A percentile compares a stretch with the other conserved stretches of the same genome.
Conservation (phyloP, 129 eudicot species). For the Tagetes erecta region DNA sequence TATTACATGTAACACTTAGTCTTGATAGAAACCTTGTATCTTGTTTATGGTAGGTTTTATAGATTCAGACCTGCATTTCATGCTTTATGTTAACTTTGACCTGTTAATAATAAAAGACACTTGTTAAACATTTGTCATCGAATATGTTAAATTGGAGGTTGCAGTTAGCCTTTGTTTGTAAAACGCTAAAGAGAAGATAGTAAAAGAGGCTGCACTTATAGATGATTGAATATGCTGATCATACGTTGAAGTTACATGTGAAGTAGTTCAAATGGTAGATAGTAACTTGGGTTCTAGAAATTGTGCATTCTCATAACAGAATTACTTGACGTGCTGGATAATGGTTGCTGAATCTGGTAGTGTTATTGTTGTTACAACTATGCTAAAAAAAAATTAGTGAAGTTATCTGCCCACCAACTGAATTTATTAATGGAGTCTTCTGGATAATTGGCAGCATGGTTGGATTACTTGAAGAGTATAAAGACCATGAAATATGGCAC, state of each 20-base stretch:
- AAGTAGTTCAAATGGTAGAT: neutral
- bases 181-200: neutral
- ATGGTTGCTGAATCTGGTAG: conserved; percentile 8
- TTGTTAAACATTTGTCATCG: neutral
- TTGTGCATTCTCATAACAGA: neutral
- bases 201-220: neutral
- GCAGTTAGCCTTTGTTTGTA: neutral
- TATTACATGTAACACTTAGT: conserved; percentile 8
- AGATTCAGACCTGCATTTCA: conserved; percentile 1
- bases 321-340: neutral
- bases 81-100: no score
- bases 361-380: conserved; percentile 5
- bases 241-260: neutral
- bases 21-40: neutral
- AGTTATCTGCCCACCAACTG: neutral
- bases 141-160: neutral
- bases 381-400: neutral
- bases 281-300: neutral
- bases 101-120: neutral
- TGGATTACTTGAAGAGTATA: neutral
- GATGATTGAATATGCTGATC: neutral
- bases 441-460: neutral
- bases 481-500: neutral
- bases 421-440: neutral
- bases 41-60: conserved; percentile 16